Evolutionary conservation across 768 basidiomycete genomes (phyloP).

Genomic region (Gloeostereum incarnatum): DNA sequence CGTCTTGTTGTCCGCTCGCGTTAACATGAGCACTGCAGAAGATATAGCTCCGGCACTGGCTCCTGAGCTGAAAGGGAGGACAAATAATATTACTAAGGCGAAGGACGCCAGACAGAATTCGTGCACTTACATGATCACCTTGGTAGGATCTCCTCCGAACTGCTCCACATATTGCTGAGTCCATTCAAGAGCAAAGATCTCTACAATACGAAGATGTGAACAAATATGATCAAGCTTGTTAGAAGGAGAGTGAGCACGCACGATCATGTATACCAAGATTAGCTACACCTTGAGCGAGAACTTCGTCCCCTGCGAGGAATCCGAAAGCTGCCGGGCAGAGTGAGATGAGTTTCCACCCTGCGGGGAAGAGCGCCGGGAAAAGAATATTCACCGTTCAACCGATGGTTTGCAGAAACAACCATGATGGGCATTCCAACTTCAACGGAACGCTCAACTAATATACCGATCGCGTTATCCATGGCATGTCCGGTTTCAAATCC

Average conservation of each 20-base stretch:
- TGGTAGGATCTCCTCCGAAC: constrained; percentile 47
- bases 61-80: too few species aligned
- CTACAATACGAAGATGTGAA: constrained; percentile 11
- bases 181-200: constrained; percentile 39
- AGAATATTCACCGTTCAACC: constrained; percentile 17
- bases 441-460: constrained; percentile 18
- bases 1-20: too few species aligned
- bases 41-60: too few species aligned
- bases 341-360: background rate
- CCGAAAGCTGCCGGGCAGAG: background rate
- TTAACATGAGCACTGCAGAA: too few species aligned
- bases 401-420: constrained; percentile 23
- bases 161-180: constrained; percentile 41
- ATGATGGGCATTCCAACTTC: constrained; percentile 17
- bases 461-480: constrained; percentile 9
- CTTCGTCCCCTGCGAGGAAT: background rate
- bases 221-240: background rate
- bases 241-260: constrained; percentile 10
- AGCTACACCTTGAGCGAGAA: constrained; percentile 6
- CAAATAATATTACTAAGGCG: too few species aligned
- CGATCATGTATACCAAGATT: constrained; percentile 31
- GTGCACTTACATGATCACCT: constrained; percentile 34
- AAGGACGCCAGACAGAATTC: too few species aligned
- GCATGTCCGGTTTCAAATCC: constrained; percentile 18
- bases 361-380: constrained; percentile 11